Percentiles rank a stretch among this genome's conserved stretches.
These are phyloP conservation scores for Akebia trifoliata DNA, from an alignment of 164 flowering plant species.

Conservation along the genomic window DNA sequence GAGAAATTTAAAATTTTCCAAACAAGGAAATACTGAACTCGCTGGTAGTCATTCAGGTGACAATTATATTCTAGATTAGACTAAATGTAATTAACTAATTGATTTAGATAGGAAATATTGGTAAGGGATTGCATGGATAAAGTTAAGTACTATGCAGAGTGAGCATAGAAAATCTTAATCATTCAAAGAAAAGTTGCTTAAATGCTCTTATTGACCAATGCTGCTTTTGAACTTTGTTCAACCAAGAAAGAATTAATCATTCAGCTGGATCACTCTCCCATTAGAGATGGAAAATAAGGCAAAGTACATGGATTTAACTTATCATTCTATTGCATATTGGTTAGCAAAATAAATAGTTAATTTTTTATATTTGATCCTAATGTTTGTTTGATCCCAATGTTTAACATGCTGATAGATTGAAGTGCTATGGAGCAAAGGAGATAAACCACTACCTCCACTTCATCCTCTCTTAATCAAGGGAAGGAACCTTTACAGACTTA, in stretches of 20 bases:
- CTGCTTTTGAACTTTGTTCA: no score
- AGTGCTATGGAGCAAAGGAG: conserved; percentile 87
- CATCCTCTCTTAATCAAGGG: conserved; percentile 82
- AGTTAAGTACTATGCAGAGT: not conserved
- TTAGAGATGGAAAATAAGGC: no score
- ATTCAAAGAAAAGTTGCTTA: no score
- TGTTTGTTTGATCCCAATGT: conserved; percentile 1
- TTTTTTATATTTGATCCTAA: not conserved
- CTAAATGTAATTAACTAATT: no score
- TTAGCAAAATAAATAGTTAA: not conserved
- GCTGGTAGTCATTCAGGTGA: not conserved
- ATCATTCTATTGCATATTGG: not conserved
- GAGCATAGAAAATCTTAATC: no score
- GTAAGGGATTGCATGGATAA: not conserved
- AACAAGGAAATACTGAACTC: not conserved
- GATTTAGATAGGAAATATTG: not conserved
- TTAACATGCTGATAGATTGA: conserved; percentile 46
- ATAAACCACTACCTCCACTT: conserved; percentile 63
- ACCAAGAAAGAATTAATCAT: no score
- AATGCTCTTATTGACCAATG: no score
- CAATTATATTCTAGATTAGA: not conserved
- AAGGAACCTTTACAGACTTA: conserved; percentile 69
- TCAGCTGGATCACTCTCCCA: no score
- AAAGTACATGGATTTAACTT: not conserved
- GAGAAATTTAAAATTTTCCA: no score